Evolutionary conservation across 2,329 filamentous ascomycete species (phyloP).

Genomic region (Xenosphaeropsis pyriputrescens): DNA sequence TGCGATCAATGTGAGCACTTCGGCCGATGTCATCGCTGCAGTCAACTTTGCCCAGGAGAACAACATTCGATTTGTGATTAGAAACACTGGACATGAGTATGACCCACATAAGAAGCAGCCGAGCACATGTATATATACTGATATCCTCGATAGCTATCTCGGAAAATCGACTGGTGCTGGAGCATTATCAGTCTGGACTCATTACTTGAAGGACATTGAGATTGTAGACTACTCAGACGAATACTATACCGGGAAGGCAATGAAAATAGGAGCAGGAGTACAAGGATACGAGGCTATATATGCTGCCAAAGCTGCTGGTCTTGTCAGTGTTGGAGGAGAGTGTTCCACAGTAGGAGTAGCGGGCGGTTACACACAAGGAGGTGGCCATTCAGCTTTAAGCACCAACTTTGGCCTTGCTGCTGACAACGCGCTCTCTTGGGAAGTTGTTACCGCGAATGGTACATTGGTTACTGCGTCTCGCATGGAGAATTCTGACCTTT

Average conservation of each 20-base stretch:
- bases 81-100: conserved; percentile 41
- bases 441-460: conserved; percentile 38
- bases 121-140: not conserved
- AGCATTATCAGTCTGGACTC: conserved; percentile 39
- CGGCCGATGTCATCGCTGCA: conserved; percentile 16
- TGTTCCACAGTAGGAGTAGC: conserved; percentile 40
- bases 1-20: conserved; percentile 12
- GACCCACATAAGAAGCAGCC: not conserved
- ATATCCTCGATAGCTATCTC: conserved; percentile 19
- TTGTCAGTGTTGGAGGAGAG: conserved; percentile 35
- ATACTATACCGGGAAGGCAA: conserved; percentile 32
- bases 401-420: conserved; percentile 41
- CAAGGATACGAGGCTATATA: conserved; percentile 29
- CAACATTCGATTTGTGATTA: conserved; percentile 29
- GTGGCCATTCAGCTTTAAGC: conserved; percentile 38
- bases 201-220: conserved; percentile 31
- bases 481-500: conserved; percentile 36
- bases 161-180: conserved; percentile 50
- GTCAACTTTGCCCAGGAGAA: conserved; percentile 20
- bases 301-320: conserved; percentile 22
- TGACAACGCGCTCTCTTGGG: conserved; percentile 40
- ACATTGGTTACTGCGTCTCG: conserved; percentile 30
- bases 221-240: conserved; percentile 22
- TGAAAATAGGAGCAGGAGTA: conserved; percentile 39
- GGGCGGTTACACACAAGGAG: conserved; percentile 45